phyloP scores from a whole-genome alignment of 1,139 yeast genomes.

The Hyphopichia khmerensis region DNA sequence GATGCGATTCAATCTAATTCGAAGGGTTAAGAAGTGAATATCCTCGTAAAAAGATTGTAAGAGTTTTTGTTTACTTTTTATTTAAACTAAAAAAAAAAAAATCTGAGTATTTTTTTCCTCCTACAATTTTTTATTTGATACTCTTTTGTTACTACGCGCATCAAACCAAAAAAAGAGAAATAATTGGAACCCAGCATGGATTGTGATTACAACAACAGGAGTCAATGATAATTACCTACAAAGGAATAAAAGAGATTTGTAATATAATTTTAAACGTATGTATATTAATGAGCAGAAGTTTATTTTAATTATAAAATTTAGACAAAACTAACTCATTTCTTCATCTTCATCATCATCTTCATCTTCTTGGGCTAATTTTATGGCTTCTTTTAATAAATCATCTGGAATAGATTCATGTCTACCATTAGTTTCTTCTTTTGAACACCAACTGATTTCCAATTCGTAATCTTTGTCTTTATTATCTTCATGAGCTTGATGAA shows the following conservation, averaged over 20 bases:
- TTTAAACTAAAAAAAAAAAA: neutral
- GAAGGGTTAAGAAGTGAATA: neutral
- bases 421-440: constrained; percentile 75
- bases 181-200: neutral
- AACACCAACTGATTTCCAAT: constrained; percentile 86
- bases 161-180: too few species aligned
- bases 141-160: neutral
- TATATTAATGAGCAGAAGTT: neutral
- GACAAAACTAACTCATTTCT: constrained; percentile 6
- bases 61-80: neutral
- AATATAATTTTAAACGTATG: too few species aligned
- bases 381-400: constrained; percentile 77
- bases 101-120: too few species aligned
- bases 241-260: neutral
- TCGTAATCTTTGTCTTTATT: constrained; percentile 97
- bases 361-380: constrained; percentile 76
- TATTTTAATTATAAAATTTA: too few species aligned
- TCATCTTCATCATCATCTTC: constrained; percentile 70
- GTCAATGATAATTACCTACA: neutral
- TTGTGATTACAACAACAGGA: neutral
- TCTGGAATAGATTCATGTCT: constrained; percentile 77
- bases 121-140: too few species aligned
- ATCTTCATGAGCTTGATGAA: constrained; percentile 94
- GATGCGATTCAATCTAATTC: neutral
- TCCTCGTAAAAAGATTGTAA: neutral